A percentile compares a stretch with the other conserved stretches of the same genome.
These are phyloP conservation scores for Epipyxis sp. DNA, from an alignment of 108 stramenopile species.

Conservation along the genomic window DNA sequence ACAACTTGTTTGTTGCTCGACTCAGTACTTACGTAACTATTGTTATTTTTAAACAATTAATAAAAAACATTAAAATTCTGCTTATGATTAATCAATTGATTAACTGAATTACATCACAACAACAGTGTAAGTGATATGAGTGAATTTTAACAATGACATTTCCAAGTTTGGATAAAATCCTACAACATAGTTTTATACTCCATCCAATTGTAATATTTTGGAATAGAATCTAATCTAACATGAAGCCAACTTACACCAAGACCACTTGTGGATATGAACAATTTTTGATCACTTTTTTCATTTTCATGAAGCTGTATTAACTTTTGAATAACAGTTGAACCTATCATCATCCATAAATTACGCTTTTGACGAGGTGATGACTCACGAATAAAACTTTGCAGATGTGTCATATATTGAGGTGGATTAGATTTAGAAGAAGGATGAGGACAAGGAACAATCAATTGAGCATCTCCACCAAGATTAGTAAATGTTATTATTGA, in stretches of 20 bases:
- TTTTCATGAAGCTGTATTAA: neutral
- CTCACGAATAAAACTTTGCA: constrained; percentile 62
- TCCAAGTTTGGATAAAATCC: no score
- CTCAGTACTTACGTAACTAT: no score
- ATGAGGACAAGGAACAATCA: constrained; percentile 20
- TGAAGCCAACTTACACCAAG: constrained; percentile 76
- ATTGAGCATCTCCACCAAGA: constrained; percentile 29
- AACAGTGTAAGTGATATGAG: no score
- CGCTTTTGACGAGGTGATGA: constrained; percentile 50
- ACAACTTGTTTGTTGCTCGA: no score
- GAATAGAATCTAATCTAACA: constrained; percentile 66
- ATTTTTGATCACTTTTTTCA: constrained; percentile 29
- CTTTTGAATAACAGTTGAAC: constrained; percentile 44
- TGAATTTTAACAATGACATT: no score
- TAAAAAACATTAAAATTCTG: no score
- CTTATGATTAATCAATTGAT: no score
- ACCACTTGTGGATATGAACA: constrained; percentile 73
- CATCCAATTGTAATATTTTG: constrained; percentile 68
- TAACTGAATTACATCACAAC: no score
- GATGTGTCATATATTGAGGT: constrained; percentile 33
- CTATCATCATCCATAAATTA: constrained; percentile 56
- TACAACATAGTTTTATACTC: no score
- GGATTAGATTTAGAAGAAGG: neutral
- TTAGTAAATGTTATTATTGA: constrained; percentile 1
- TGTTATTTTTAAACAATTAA: no score